Conservation (phyloP, 345 rosid species). For the Salix dunnii region DNA sequence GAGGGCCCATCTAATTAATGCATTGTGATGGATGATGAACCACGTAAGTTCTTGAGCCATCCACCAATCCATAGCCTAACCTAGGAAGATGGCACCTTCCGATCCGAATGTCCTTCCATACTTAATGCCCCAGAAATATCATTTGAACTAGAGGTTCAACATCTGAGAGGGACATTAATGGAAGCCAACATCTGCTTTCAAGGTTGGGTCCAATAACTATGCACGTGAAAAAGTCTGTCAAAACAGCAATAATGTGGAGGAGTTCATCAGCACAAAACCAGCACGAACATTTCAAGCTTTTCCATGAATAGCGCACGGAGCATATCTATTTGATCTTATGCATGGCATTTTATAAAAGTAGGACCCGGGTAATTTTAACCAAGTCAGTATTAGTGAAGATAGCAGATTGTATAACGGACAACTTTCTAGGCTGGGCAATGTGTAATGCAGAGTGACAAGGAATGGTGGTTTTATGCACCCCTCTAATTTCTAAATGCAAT, state of each 20-base stretch:
- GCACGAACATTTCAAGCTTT: neutral
- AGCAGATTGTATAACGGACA: neutral
- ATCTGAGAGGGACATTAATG: slow-evolving; percentile 3
- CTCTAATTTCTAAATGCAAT: too few relatives aligned
- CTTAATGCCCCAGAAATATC: neutral
- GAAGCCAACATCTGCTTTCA: slow-evolving; percentile 4
- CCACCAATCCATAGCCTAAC: slow-evolving; percentile 11
- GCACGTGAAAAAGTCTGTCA: neutral
- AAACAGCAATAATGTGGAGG: slow-evolving; percentile 4
- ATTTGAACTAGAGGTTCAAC: neutral
- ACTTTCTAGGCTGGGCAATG: too few relatives aligned
- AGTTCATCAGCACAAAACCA: neutral
- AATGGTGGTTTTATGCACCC: neutral
- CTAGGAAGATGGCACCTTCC: slow-evolving; percentile 5
- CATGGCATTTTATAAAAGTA: neutral
- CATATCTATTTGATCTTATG: neutral
- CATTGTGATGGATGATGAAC: neutral
- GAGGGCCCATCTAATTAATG: slow-evolving; percentile 5
- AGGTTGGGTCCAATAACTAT: slow-evolving; percentile 11
- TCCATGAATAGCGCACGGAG: neutral
- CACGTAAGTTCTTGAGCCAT: slow-evolving; percentile 12
- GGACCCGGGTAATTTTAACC: neutral
- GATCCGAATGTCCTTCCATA: neutral
- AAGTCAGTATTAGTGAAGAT: neutral
- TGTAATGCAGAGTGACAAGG: neutral